These are phyloP conservation scores for Talaromyces amestolkiae DNA, from an alignment of 2,329 filamentous ascomycete genomes.

Conservation along the genomic window DNA sequence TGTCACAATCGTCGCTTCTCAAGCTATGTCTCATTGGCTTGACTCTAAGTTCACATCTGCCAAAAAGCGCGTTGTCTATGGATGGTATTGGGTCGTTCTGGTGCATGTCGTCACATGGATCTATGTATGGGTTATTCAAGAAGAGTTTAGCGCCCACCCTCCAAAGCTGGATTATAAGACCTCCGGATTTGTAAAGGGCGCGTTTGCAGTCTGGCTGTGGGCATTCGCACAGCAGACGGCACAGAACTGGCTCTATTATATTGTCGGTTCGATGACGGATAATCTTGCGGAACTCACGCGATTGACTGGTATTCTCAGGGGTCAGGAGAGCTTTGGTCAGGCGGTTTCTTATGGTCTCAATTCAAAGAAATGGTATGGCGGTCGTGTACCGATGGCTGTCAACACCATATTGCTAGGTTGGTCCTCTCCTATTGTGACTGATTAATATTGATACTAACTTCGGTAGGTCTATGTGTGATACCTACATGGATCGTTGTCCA, in stretches of 20 bases:
- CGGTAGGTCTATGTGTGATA: slow-evolving; percentile 26
- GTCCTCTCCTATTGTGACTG: slow-evolving; percentile 11
- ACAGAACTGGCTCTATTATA: slow-evolving; percentile 58
- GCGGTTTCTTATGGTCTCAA: slow-evolving; percentile 47
- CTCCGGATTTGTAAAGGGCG: slow-evolving; percentile 47
- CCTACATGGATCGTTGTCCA: slow-evolving; percentile 31
- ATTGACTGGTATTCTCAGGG: slow-evolving; percentile 44
- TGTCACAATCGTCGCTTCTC: slow-evolving; percentile 44
- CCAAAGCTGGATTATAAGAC: slow-evolving; percentile 44
- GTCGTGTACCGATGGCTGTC: slow-evolving; percentile 42
- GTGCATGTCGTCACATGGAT: slow-evolving; percentile 51
- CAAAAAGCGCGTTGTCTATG: slow-evolving; percentile 44
- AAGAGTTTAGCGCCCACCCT: slow-evolving; percentile 48
- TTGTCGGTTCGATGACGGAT: slow-evolving; percentile 55
- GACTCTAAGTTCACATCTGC: slow-evolving; percentile 43
- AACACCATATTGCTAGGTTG: slow-evolving; percentile 38
- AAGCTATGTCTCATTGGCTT: slow-evolving; percentile 46
- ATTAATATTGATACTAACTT: neutral
- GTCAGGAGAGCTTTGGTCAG: slow-evolving; percentile 48
- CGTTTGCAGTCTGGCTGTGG: slow-evolving; percentile 52
- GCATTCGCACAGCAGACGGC: slow-evolving; percentile 52
- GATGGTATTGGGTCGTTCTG: slow-evolving; percentile 48
- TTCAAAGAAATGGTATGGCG: slow-evolving; percentile 44
- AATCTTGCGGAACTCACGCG: slow-evolving; percentile 53
- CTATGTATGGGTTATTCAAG: slow-evolving; percentile 55